Percentiles rank a stretch among this genome's conserved stretches.
Evolutionary conservation across 140 eudicot species (phyloP).

Genomic region (Erigeron philadelphicus): DNA sequence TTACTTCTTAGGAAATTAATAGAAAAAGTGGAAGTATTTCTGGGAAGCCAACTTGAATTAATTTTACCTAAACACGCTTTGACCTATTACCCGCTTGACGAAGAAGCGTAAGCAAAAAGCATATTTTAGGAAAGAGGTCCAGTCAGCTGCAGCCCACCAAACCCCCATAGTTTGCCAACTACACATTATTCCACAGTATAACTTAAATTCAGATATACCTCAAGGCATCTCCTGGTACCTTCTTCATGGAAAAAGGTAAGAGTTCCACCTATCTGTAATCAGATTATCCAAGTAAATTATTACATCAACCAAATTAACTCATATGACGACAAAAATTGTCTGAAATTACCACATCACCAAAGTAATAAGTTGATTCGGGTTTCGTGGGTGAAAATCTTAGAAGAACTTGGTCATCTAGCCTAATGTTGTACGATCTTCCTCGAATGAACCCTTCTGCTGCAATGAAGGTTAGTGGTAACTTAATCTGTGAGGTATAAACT

Average conservation of each 20-base stretch:
- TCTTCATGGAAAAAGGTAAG: conserved; percentile 92
- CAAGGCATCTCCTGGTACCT: conserved; percentile 92
- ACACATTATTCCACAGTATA: neutral
- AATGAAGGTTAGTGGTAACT: conserved; percentile 57
- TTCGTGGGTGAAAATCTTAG: conserved; percentile 91
- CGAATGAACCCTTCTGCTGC: conserved; percentile 98
- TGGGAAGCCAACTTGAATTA: neutral
- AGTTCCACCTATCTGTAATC: conserved; percentile 86
- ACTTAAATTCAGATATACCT: conserved; percentile 43
- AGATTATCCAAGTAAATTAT: conserved; percentile 10
- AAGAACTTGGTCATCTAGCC: conserved; percentile 92
- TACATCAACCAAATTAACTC: conserved; percentile 7
- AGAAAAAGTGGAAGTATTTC: neutral
- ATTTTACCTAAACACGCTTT: neutral
- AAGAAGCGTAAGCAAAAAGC: no score
- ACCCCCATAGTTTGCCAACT: neutral
- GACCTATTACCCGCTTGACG: neutral
- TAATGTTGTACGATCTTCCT: conserved; percentile 95
- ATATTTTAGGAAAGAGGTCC: no score
- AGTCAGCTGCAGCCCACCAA: neutral
- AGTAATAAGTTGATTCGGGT: conserved; percentile 82
- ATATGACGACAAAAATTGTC: neutral
- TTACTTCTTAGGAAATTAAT: neutral
- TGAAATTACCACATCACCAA: conserved; percentile 77
- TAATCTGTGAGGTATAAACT: conserved; percentile 33